These are phyloP conservation scores for Calonectria montana DNA, from an alignment of 2,329 filamentous ascomycete genomes.

Conservation along the genomic window DNA sequence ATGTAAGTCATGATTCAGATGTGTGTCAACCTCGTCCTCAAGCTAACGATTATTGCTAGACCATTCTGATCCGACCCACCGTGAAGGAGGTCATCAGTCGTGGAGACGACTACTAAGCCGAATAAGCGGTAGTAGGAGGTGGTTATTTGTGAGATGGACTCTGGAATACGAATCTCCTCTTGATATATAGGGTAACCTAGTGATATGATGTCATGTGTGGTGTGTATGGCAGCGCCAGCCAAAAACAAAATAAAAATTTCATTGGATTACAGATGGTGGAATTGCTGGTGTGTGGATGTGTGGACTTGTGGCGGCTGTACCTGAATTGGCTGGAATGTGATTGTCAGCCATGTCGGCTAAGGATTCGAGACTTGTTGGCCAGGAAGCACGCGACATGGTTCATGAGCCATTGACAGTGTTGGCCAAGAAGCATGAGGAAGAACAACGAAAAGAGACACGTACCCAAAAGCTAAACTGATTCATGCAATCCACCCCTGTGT, in stretches of 20 bases:
- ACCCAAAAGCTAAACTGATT: no score
- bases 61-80: conserved; percentile 80
- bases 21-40: not conserved
- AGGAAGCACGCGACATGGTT: no score
- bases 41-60: conserved; percentile 57
- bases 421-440: not conserved
- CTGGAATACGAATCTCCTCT: conserved; percentile 44
- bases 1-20: conserved; percentile 69
- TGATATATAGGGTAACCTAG: conserved; percentile 26
- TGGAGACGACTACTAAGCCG: conserved; percentile 82
- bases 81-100: conserved; percentile 91
- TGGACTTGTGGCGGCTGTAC: not conserved
- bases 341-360: not conserved
- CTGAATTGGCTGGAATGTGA: not conserved
- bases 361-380: not conserved
- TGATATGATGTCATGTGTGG: not conserved
- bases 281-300: not conserved
- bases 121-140: conserved; percentile 7
- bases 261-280: not conserved
- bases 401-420: not conserved
- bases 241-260: not conserved
- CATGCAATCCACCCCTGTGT: no score
- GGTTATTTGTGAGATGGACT: conserved; percentile 36
- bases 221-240: not conserved
- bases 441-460: not conserved